phyloP scores from a whole-genome alignment of 441 rosid species.

The Arabidopsis lyrata region DNA sequence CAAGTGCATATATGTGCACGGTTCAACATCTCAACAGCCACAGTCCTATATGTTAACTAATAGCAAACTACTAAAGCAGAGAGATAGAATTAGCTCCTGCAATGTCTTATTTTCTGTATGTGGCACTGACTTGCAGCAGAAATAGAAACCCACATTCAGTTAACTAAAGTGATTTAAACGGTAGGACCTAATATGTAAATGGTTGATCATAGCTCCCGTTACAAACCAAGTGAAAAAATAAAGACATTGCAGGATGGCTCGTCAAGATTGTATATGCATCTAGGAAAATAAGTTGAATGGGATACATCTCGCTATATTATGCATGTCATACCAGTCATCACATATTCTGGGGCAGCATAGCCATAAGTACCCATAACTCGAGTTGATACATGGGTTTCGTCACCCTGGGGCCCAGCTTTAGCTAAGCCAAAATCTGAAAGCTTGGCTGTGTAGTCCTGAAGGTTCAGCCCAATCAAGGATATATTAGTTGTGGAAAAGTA shows the following conservation, averaged over 20 bases:
- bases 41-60: conserved; percentile 1
- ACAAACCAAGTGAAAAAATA: background rate
- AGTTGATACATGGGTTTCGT: conserved; percentile 96
- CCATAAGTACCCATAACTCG: conserved; percentile 99
- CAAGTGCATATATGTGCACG: conserved; percentile 15
- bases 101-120: background rate
- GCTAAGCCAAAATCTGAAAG: conserved; percentile 99
- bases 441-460: conserved; percentile 93
- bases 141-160: conserved; percentile 9
- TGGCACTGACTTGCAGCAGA: conserved; percentile 13
- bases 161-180: conserved; percentile 9
- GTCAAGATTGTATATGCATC: conserved; percentile 24
- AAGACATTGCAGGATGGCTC: conserved; percentile 1
- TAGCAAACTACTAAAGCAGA: conserved; percentile 21
- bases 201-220: conserved; percentile 16
- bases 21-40: conserved; percentile 16
- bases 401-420: conserved; percentile 98
- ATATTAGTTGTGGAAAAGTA: conserved; percentile 10
- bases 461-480: conserved; percentile 24
- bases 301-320: conserved; percentile 11
- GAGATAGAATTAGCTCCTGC: conserved; percentile 13
- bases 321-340: conserved; percentile 84
- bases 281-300: background rate
- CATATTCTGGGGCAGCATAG: conserved; percentile 99
- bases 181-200: background rate